Conservation (phyloP, 225 moss, liverwort and hornwort species). For the Pseudisothecium myosuroides region DNA sequence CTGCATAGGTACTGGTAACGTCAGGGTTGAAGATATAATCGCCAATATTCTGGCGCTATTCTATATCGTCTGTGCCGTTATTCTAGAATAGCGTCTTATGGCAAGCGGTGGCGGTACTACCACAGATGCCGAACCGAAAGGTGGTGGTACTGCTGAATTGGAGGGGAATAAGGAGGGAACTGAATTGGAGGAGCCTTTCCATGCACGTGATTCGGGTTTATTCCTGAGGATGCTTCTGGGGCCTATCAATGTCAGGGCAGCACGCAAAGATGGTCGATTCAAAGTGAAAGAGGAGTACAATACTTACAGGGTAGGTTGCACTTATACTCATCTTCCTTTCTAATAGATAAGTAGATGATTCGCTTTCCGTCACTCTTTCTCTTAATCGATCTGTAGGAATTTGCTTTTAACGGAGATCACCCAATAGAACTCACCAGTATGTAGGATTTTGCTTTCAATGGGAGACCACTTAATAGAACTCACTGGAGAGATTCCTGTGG, state of each 20-base stretch:
- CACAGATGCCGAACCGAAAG: conserved; percentile 2
- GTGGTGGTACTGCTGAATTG: background rate
- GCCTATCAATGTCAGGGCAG: conserved; percentile 83
- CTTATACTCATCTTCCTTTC: background rate
- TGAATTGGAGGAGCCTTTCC: background rate
- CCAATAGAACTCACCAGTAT: background rate
- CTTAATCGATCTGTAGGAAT: background rate
- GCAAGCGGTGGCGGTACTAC: background rate
- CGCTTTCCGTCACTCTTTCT: background rate
- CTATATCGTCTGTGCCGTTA: background rate
- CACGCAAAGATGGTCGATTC: conserved; percentile 72
- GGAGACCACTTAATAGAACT: background rate
- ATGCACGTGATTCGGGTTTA: conserved; percentile 33
- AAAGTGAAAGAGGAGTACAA: conserved; percentile 99
- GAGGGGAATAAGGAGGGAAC: background rate
- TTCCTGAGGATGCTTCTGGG: conserved; percentile 84
- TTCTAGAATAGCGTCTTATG: conserved; percentile 4
- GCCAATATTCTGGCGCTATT: background rate
- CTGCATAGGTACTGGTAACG: background rate
- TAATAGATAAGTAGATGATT: background rate
- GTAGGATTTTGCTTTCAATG: background rate
- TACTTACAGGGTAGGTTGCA: conserved; percentile 64
- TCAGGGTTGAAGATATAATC: background rate
- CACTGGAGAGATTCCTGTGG: background rate
- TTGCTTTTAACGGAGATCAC: background rate